A percentile compares a stretch with the other conserved stretches of the same genome.
Evolutionary conservation across 768 basidiomycete species (phyloP).

Genomic region (Multifurca ochricompacta): DNA sequence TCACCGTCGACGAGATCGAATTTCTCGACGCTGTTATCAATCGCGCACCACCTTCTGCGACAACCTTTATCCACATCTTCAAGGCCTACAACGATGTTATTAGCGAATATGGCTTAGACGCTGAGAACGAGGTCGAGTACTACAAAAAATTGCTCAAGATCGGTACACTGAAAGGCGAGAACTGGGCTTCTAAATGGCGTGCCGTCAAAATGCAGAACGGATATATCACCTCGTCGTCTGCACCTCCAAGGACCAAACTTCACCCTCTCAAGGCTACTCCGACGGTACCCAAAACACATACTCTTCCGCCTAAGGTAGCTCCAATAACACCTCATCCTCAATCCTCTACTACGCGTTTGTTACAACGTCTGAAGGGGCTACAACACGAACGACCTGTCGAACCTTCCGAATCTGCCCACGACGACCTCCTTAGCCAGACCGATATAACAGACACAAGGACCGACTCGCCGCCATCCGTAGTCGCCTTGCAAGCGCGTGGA

Average conservation of each 20-base stretch:
- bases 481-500: background rate
- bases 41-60: conserved; percentile 58
- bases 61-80: conserved; percentile 74
- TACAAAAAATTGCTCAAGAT: conserved; percentile 80
- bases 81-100: conserved; percentile 80
- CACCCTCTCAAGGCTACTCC: conserved; percentile 8
- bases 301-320: background rate
- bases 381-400: conserved; percentile 3
- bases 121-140: conserved; percentile 67
- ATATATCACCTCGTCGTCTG: conserved; percentile 27
- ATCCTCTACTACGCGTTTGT: conserved; percentile 15
- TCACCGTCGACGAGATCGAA: conserved; percentile 44
- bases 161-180: conserved; percentile 69
- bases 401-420: conserved; percentile 7
- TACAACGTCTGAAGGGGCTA: conserved; percentile 14
- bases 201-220: conserved; percentile 53
- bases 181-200: conserved; percentile 80
- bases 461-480: background rate
- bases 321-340: background rate
- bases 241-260: conserved; percentile 1
- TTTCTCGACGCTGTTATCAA: conserved; percentile 69
- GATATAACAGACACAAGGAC: conserved; percentile 8
- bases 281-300: background rate
- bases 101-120: conserved; percentile 65
- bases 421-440: conserved; percentile 10